phyloP scores from a whole-genome alignment of 495 filamentous ascomycete genomes.

The Penicillium steckii region DNA sequence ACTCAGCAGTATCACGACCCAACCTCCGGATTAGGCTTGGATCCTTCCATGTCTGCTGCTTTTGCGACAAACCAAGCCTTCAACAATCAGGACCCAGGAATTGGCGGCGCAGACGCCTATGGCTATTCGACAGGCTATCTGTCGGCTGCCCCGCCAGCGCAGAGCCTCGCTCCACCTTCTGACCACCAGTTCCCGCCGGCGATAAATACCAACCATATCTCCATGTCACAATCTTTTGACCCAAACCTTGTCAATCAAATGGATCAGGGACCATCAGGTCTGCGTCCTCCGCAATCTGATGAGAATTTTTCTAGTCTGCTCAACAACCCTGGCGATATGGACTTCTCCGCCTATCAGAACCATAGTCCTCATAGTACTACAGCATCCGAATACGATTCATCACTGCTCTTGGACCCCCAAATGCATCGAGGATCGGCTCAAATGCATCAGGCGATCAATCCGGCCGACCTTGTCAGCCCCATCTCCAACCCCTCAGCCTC shows the following conservation, averaged over 20 bases:
- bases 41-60: slow-evolving; percentile 36
- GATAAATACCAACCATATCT: slow-evolving; percentile 28
- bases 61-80: slow-evolving; percentile 29
- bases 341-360: slow-evolving; percentile 41
- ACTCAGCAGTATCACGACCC: slow-evolving; percentile 38
- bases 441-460: slow-evolving; percentile 53
- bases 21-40: slow-evolving; percentile 33
- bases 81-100: slow-evolving; percentile 19
- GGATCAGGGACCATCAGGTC: slow-evolving; percentile 24
- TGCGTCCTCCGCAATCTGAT: slow-evolving; percentile 27
- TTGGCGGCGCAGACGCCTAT: slow-evolving; percentile 29
- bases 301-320: slow-evolving; percentile 43
- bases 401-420: slow-evolving; percentile 47
- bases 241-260: slow-evolving; percentile 35
- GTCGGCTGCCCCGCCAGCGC: slow-evolving; percentile 21
- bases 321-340: slow-evolving; percentile 35
- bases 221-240: slow-evolving; percentile 42
- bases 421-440: slow-evolving; percentile 39
- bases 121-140: slow-evolving; percentile 33
- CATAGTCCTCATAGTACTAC: slow-evolving; percentile 32
- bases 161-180: slow-evolving; percentile 25
- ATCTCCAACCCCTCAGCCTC: slow-evolving; percentile 70
- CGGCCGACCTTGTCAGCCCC: slow-evolving; percentile 66
- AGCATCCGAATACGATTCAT: slow-evolving; percentile 37
- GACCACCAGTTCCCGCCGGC: slow-evolving; percentile 31